A percentile compares a stretch with the other conserved stretches of the same genome.
These are phyloP conservation scores for Pyrus pyrifolia DNA, from an alignment of 306 rosid species.

Conservation along the genomic window DNA sequence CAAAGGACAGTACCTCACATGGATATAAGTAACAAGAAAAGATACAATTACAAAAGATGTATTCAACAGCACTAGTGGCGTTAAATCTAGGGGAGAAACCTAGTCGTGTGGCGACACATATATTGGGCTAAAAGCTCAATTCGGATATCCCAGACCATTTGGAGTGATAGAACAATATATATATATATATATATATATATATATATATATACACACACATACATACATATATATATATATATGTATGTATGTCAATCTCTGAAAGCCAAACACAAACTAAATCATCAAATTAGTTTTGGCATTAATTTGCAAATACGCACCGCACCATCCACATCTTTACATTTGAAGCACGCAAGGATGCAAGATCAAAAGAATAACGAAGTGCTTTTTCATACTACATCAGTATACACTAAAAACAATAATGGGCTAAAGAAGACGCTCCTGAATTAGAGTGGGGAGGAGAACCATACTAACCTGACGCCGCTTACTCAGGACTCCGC, in stretches of 20 bases:
- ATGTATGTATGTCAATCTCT: not conserved
- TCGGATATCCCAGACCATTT: not conserved
- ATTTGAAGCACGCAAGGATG: not conserved
- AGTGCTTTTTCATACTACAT: too few species aligned
- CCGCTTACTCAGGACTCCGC: too few species aligned
- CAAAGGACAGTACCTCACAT: not conserved
- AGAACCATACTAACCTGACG: too few species aligned
- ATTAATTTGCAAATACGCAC: too few species aligned
- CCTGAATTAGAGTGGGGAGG: too few species aligned
- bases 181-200: too few species aligned
- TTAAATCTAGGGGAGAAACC: not conserved
- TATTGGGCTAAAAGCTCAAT: not conserved
- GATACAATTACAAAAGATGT: not conserved
- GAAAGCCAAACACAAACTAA: not conserved
- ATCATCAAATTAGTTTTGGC: not conserved
- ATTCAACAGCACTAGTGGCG: not conserved
- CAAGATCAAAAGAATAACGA: not conserved
- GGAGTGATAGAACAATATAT: not conserved
- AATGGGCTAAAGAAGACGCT: too few species aligned
- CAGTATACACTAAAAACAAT: not conserved
- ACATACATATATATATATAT: too few species aligned
- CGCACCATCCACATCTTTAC: not conserved
- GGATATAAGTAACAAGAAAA: not conserved
- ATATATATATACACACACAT: too few species aligned
- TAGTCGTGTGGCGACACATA: not conserved